Evolutionary conservation across 768 basidiomycete species (phyloP).

Genomic region (Coprinellus aureogranulatus): DNA sequence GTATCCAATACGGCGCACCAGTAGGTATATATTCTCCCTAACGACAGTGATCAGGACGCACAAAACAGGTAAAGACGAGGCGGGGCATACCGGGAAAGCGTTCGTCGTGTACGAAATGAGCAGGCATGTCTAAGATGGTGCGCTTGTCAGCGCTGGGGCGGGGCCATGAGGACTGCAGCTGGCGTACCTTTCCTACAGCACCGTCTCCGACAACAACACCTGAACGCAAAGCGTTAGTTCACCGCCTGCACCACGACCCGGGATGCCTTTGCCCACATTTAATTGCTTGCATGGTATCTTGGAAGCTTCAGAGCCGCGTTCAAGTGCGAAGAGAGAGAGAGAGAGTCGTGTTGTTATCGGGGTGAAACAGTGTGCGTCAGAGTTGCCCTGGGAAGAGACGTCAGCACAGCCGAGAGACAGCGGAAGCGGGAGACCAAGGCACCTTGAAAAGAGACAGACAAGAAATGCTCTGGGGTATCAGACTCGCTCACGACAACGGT

Average conservation of each 20-base stretch:
- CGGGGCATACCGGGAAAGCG: constrained; percentile 79
- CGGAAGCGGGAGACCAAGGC: constrained; percentile 23
- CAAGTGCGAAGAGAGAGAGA: constrained; percentile 2
- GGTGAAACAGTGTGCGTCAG: constrained; percentile 13
- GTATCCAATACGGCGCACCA: constrained; percentile 44
- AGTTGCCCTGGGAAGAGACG: constrained; percentile 13
- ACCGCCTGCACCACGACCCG: constrained; percentile 3
- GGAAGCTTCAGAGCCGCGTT: constrained; percentile 1
- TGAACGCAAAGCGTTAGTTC: constrained; percentile 39
- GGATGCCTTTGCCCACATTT: constrained; percentile 62
- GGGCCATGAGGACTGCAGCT: constrained; percentile 1
- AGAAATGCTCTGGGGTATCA: constrained; percentile 6
- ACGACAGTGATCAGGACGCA: constrained; percentile 17
- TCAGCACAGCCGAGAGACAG: constrained; percentile 13
- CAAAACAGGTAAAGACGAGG: constrained; percentile 3
- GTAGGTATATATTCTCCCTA: constrained; percentile 97
- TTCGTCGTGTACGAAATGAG: constrained; percentile 99
- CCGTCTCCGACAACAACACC: constrained; percentile 99
- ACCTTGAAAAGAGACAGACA: constrained; percentile 6
- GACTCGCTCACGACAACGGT: constrained; percentile 5
- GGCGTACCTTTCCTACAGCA: constrained; percentile 91
- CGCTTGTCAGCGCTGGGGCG: not conserved
- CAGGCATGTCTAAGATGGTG: constrained; percentile 79
- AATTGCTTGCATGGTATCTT: constrained; percentile 78
- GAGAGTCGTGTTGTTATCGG: constrained; percentile 21